phyloP scores from a whole-genome alignment of 1,139 yeast genomes.

The Candida smagusa region DNA sequence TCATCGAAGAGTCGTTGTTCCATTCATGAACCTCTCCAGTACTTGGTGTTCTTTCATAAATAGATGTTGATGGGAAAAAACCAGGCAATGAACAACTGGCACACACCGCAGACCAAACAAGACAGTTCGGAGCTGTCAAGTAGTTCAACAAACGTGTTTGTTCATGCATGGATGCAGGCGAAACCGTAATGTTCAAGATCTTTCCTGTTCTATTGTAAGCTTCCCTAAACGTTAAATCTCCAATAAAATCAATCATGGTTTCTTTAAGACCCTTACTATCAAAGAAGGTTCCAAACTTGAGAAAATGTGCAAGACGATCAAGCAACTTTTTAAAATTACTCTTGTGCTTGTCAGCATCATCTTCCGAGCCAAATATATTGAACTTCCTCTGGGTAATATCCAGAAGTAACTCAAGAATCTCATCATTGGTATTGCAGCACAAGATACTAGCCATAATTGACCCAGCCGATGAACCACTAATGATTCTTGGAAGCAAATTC shows the following conservation, averaged over 20 bases:
- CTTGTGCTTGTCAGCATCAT: conserved; percentile 17
- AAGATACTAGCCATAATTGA: conserved; percentile 89
- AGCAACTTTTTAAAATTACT: conserved; percentile 42
- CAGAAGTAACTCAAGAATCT: conserved; percentile 54
- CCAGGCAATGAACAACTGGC: conserved; percentile 96
- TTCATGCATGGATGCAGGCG: conserved; percentile 65
- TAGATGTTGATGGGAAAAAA: conserved; percentile 79
- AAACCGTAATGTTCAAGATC: conserved; percentile 52
- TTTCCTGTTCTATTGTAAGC: conserved; percentile 60
- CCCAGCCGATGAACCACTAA: conserved; percentile 97
- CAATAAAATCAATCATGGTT: conserved; percentile 79
- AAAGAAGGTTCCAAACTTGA: conserved; percentile 84
- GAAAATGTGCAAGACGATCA: conserved; percentile 45
- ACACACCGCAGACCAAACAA: conserved; percentile 85
- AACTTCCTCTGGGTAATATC: conserved; percentile 58
- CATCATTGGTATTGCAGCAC: conserved; percentile 78
- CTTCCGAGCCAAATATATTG: conserved; percentile 56
- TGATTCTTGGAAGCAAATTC: conserved; percentile 76
- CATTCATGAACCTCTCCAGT: conserved; percentile 72
- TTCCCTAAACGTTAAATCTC: conserved; percentile 75
- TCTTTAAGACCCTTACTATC: conserved; percentile 69
- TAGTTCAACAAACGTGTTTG: conserved; percentile 45
- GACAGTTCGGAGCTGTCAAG: conserved; percentile 48
- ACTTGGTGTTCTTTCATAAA: conserved; percentile 75
- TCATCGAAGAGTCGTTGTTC: conserved; percentile 74